phyloP scores from a whole-genome alignment of 768 basidiomycete genomes.

The Phylloporus sp. region DNA sequence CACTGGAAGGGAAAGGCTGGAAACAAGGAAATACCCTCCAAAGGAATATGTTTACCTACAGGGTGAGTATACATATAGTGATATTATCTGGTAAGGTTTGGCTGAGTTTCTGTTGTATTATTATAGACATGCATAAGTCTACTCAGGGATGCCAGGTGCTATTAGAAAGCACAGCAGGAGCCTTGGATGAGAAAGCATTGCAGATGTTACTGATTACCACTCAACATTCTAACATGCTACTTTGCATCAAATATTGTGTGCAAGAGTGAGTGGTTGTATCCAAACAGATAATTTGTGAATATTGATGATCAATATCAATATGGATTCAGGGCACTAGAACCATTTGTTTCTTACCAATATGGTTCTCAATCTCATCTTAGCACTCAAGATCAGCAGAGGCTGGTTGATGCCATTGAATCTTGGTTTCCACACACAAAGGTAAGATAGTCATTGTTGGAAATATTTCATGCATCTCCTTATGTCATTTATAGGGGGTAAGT shows the following conservation, averaged over 20 bases:
- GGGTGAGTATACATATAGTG: too few species aligned
- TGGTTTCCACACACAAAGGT: not conserved
- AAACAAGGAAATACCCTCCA: not conserved
- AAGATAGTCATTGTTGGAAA: not conserved
- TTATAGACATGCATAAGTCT: not conserved
- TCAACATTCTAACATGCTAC: not conserved
- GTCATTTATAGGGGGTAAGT: not conserved
- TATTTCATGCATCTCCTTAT: not conserved
- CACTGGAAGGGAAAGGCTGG: not conserved
- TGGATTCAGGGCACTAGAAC: not conserved
- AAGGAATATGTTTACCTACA: not conserved
- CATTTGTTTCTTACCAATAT: not conserved
- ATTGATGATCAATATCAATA: not conserved
- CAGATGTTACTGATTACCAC: not conserved
- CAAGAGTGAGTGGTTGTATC: not conserved
- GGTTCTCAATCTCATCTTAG: too few species aligned
- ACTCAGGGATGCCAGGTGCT: not conserved
- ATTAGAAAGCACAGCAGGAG: not conserved
- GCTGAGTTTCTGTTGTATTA: too few species aligned
- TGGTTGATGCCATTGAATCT: not conserved
- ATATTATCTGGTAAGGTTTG: too few species aligned
- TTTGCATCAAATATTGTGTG: not conserved
- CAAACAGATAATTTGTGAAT: not conserved
- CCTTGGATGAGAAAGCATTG: not conserved
- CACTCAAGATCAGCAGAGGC: not conserved